Evolutionary conservation across 805 yeast genomes (phyloP), one percentile per base, ranked within the genome.

Genomic region (Cyberlindnera maclurae): DNA sequence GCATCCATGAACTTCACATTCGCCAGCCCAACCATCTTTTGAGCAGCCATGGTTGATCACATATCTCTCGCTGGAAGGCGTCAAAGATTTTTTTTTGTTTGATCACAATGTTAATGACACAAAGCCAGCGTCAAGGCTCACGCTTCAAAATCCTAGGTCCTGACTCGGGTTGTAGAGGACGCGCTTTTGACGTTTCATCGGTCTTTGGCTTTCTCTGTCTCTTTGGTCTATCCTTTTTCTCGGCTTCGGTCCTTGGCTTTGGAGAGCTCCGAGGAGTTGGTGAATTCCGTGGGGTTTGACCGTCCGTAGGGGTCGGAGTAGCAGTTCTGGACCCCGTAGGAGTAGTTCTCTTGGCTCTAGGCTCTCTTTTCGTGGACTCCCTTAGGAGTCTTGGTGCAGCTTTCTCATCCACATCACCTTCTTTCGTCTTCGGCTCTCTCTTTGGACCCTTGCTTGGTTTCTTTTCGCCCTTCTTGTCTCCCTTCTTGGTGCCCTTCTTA

Each of bases 271-370:
- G 31, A 26, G 38, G 39, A 31, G 41, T 34, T 9, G 36, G 15
- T 39, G n/a, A n/a, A n/a, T n/a, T n/a, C n/a, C n/a, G n/a, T n/a
- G n/a, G n/a, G n/a, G 40, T 28, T 7, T 11, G 33, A 24, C 20
- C 31, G 33, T n/a, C 35, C 34, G 18, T 39, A 38, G 32, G 33
- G 28, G 24, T 39, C 38, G 32, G 33, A 29, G 24, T 36, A 29
- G 42, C 24, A 8, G 24, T 6, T 8, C 24, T 8, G 24, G 24
- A 20, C 5, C 24, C 8, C 24, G 24, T 20, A 6, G 24, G 8
- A 20, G 24, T 20, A 8, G 24, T 20, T 8, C 8, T 20, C 24
- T 20, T 20, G 8, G 24, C 43, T 28, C 30, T 39, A 12, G n/a
- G 26, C 5, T 46, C 46, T 24, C 36, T 39, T 5, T 20, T 12